Evolutionary conservation across 345 rosid species (phyloP).

Genomic region (sweet orange (Citrus sinensis)): DVS_A1.0 CM039167.1:2780001-2780500

Average conservation of each 20-base stretch:
- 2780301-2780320: background rate
- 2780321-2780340: background rate
- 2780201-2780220: too few species aligned
- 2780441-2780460: slow-evolving; percentile 4
- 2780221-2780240: too few species aligned
- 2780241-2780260: background rate
- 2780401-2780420: slow-evolving; percentile 26
- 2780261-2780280: background rate
- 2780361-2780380: slow-evolving; percentile 20
- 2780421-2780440: slow-evolving; percentile 4
- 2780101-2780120: background rate
- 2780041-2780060: background rate
- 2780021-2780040: background rate
- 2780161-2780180: background rate
- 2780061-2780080: background rate
- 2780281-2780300: background rate
- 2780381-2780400: slow-evolving; percentile 31
- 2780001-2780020: background rate
- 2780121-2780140: too few species aligned
- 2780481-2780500: background rate
- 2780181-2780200: background rate
- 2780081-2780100: background rate
- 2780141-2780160: too few species aligned
- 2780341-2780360: slow-evolving; percentile 12
- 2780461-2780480: background rate